Base-by-base conservation (phyloP, 2,329 filamentous ascomycete species). In the Capronia epimyces region DNA sequence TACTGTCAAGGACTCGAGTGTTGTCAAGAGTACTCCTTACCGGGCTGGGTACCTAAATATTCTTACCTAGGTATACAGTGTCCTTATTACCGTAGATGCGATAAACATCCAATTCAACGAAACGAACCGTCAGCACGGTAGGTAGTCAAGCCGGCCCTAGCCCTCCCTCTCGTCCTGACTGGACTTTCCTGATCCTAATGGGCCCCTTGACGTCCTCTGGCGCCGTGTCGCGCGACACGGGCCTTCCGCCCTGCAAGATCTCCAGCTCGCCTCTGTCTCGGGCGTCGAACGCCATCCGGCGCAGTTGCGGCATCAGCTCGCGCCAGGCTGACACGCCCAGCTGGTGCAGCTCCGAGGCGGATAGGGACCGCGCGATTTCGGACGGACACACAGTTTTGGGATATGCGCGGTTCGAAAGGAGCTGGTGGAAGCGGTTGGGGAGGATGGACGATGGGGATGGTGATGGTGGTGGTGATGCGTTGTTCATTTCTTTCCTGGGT, bases 381-480 rank as follows among this genome's bases (percentile, higher is more conserved):
- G 74, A 77, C 3, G 75, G 75, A 58, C 75, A 78, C 54, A 77
- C 71, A 0, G 75, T 78, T 59, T 77, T 77, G 9, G 75, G 75
- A 43, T 62, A 66, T 15, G 61, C 57, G 31, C 71, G 63, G 8
- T 59, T 43, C 27, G 53, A 49, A 16, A 72, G 60, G 20, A 71
- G 61, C 24, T 50, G 53, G 29, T 59, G 31, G 40, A 68, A 59
- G 41, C 59, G 58, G 12, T 39, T 18, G 15, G 48, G 18, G 21
- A 55, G 41, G 15, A 37, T 42, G 12, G 39, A 7, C 3, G 39
- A 24, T 42, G 21, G 12, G 13, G 15, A 5, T 42, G 20, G 5
- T 9, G 39, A 24, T 42, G 21, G 12, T 25, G 15, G 7, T 42
- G 20, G 5, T 42, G 39, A n/a, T 3, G 4, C n/a, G 5, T 20